phyloP scores from a whole-genome alignment of 495 filamentous ascomycete genomes.

The Staphylotrichum longicolle region DNA sequence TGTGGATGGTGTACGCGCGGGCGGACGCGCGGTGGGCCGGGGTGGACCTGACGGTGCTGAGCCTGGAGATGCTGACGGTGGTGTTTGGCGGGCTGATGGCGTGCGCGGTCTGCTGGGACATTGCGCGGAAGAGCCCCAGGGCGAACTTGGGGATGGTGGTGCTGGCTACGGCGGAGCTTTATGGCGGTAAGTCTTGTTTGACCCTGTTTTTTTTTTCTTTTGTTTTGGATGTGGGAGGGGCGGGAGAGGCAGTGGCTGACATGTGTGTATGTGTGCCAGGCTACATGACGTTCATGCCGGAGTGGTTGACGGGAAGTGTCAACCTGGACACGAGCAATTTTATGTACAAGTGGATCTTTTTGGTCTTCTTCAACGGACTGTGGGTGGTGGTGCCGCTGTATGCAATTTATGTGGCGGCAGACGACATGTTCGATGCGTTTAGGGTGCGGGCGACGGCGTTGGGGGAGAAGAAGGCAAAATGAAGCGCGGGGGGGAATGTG shows the following conservation, averaged over 20 bases:
- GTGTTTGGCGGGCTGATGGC: constrained; percentile 72
- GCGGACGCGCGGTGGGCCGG: constrained; percentile 81
- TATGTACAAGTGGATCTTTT: constrained; percentile 85
- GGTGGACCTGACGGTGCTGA: constrained; percentile 74
- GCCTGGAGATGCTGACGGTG: constrained; percentile 83
- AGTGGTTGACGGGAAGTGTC: constrained; percentile 77
- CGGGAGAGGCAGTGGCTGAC: no score
- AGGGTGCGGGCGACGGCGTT: constrained; percentile 30
- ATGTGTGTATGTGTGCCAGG: constrained; percentile 39
- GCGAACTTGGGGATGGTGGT: constrained; percentile 68
- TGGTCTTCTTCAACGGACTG: constrained; percentile 87
- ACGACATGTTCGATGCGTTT: constrained; percentile 60
- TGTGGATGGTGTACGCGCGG: constrained; percentile 93
- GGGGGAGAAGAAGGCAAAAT: constrained; percentile 34
- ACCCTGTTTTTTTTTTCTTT: no score
- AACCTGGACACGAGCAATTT: constrained; percentile 78
- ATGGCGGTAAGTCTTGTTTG: constrained; percentile 59
- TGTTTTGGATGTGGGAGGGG: no score
- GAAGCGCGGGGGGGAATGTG: neutral
- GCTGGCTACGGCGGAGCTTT: constrained; percentile 89
- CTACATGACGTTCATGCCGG: constrained; percentile 94
- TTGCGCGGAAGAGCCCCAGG: constrained; percentile 57
- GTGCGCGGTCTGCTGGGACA: constrained; percentile 64
- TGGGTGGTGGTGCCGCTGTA: constrained; percentile 84
- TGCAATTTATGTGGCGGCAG: constrained; percentile 65